phyloP scores from a whole-genome alignment of 495 filamentous ascomycete genomes.

The Xylaria longipes region DNA sequence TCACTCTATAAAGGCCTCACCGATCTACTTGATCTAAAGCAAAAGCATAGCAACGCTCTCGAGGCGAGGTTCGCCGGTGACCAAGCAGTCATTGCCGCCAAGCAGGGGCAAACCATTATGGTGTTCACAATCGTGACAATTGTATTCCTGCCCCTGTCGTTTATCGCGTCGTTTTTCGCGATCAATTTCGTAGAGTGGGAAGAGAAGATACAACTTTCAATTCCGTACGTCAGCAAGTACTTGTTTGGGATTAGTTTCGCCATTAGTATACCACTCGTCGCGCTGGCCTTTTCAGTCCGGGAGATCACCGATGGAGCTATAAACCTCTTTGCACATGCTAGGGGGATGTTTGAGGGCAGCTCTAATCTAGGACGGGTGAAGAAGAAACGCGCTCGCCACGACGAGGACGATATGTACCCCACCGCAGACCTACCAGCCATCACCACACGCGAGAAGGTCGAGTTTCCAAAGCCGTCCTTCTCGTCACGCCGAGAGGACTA shows the following conservation, averaged over 20 bases:
- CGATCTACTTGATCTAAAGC: constrained; percentile 65
- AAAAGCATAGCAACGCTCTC: constrained; percentile 76
- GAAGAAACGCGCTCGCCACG: constrained; percentile 1
- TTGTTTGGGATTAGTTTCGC: constrained; percentile 71
- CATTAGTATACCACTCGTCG: constrained; percentile 68
- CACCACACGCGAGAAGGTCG: not conserved
- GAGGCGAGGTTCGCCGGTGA: constrained; percentile 73
- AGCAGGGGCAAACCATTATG: constrained; percentile 77
- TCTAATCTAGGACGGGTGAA: not conserved
- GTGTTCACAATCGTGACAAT: constrained; percentile 78
- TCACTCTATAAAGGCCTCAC: constrained; percentile 69
- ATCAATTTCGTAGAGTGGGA: constrained; percentile 66
- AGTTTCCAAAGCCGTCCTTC: constrained; percentile 28
- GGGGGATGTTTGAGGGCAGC: constrained; percentile 3
- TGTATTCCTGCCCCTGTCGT: constrained; percentile 70
- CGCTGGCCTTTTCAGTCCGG: constrained; percentile 63
- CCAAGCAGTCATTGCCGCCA: constrained; percentile 66
- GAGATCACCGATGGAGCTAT: constrained; percentile 55
- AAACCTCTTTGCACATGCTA: constrained; percentile 15
- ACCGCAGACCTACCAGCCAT: not conserved
- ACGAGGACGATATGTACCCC: constrained; percentile 1
- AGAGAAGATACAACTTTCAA: constrained; percentile 46
- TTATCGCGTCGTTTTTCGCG: constrained; percentile 71
- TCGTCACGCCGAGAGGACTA: constrained; percentile 30
- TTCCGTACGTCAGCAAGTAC: constrained; percentile 67